Conservation (phyloP, 2,329 filamentous ascomycete genomes). For the Aurifilum marmelostoma region DNA sequence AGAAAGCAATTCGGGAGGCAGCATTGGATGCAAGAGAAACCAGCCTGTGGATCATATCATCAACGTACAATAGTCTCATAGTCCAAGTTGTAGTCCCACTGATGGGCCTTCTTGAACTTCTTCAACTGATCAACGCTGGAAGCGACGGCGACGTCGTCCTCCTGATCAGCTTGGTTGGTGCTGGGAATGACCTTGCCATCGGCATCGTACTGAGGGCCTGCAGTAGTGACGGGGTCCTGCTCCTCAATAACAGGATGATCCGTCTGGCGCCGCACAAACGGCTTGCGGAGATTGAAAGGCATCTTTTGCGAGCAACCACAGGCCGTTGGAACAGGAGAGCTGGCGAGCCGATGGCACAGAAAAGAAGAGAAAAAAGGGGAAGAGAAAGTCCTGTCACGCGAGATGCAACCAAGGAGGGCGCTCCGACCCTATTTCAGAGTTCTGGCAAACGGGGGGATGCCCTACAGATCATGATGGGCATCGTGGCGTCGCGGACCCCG, state of each 20-base stretch:
- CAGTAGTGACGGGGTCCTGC: not conserved
- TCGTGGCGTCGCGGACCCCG: not conserved
- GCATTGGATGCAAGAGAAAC: not conserved
- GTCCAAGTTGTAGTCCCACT: constrained; percentile 27
- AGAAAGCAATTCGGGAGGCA: not conserved
- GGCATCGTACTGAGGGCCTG: constrained; percentile 5
- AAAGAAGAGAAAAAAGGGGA: no score
- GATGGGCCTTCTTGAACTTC: constrained; percentile 27
- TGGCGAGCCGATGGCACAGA: not conserved
- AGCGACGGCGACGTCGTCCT: constrained; percentile 13
- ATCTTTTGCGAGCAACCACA: constrained; percentile 3
- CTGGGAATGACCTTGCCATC: constrained; percentile 19
- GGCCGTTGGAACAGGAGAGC: not conserved
- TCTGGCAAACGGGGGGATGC: not conserved
- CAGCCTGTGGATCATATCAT: not conserved
- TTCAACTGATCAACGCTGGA: constrained; percentile 25
- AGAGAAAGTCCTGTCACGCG: not conserved
- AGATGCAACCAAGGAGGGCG: not conserved
- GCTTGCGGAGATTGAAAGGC: constrained; percentile 23
- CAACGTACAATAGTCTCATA: constrained; percentile 25
- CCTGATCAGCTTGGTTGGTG: not conserved
- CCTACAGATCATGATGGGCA: not conserved
- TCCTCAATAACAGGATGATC: constrained; percentile 23
- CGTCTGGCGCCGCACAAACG: constrained; percentile 21
- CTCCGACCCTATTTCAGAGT: not conserved